Evolutionary conservation across 1,284 basidiomycete species (phyloP), one percentile per base, ranked within the genome.

Genomic region (Ustilago bromivora): DNA sequence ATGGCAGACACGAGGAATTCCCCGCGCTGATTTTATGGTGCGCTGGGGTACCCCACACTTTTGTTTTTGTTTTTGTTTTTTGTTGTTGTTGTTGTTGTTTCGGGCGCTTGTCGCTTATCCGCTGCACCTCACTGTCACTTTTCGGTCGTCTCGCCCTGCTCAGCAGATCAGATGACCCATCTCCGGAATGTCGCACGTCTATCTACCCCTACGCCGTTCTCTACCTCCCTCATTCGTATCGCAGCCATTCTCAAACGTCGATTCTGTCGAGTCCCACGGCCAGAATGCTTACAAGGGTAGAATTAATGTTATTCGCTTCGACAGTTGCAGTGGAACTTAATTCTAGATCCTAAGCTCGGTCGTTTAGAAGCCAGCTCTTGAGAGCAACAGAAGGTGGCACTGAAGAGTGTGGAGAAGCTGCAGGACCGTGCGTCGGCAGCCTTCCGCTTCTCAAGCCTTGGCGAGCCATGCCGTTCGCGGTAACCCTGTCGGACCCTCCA

Each of bases 121-220:
- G 43, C 41, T 23, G 55, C 55, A 57, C 19, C 19, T 51, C 58
- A 9, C 49, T 46, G 43, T 46, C 43, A 46, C 43, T 41, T 41
- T 34, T 55, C 8, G 19, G 36, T 41, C 54, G 34, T 7, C 11
- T 46, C 43, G 43, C 43, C 40, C 35, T 40, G 40, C 28, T 31
- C 36, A 23, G 23, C 17, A 57, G 60, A 72, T 72, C 70, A 72
- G 60, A 63, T 67, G 64, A 72, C 64, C 70, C 41, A n/a, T 31
- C 52, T 47, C 5, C 7, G 32, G 46, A 36, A 51, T 40, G 57
- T 38, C 32, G 57, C 31, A 46, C 35, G 43, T 43, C 15, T 28
- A 17, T 34, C 17, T 36, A 28, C 34, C 17, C 36, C 11, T n/a
- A 23, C 15, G n/a, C 46, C 23, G n/a, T 2, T 49, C 19, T 9